Base-by-base conservation (phyloP, 371 early-diverging fungal species). In the Dichotomocladium elegans region DNA sequence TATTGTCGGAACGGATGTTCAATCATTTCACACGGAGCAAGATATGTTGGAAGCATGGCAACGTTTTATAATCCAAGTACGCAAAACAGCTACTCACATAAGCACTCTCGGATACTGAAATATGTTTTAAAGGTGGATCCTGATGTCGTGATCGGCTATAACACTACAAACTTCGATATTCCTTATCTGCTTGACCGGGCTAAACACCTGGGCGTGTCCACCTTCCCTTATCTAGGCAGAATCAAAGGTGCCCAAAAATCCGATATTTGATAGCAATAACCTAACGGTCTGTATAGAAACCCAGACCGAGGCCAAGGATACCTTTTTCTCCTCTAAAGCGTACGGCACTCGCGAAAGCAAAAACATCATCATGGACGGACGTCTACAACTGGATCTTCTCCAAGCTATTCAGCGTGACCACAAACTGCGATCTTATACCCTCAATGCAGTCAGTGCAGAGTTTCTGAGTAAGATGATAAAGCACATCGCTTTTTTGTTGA, bases 71-170 rank as follows among this genome's bases (percentile, higher is more conserved):
- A 68, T 62, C 29, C 66, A 77, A 64, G 85, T 83, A 51, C 27
- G 60, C 31, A 10, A n/a, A 37, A 37, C 17, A 37, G 37, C 17
- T 37, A 0, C n/a, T 5, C 37, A 15, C 21, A 15, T 2, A n/a
- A 37, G n/a, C 37, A 37, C 1, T 7, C 0, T 6, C 10, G n/a
- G 10, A 8, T 9, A 17, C 21, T n/a, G 6, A 9, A 15, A 10
- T 21, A 37, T n/a, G 4, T 30, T 28, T 17, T 60, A 31, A 58
- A 81, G 61, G 79, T 84, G n/a, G 98, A 99, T 66, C 99, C 99
- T 0, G 99, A 99, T 79, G 85, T 99, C 9, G 77, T 99, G 34
- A 94, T 94, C 30, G 99, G 99, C n/a, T 99, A 99, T 61, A 99
- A 99, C 72, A 96, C 91, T 22, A 86, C 87, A 64, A 93, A 96